Evolutionary conservation across 164 flowering plant genomes (phyloP).

Genomic region (Tetracentron sinense): DNA sequence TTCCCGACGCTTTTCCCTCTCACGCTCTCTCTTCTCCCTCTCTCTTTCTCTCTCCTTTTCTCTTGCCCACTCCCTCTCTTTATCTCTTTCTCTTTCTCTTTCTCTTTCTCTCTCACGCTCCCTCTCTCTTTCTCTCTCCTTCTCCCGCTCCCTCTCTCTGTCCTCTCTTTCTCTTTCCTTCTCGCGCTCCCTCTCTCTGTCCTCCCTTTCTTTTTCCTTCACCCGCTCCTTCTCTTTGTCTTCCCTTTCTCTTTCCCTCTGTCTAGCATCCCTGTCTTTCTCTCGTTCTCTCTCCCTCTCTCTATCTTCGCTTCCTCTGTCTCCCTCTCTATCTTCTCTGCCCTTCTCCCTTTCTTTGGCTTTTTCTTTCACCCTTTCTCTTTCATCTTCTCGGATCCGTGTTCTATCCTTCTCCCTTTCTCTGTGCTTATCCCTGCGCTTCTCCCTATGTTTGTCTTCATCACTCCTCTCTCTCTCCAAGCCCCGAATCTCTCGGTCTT

Average conservation of each 20-base stretch:
- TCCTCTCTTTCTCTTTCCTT: conserved; percentile 18
- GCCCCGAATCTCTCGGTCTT: conserved; percentile 24
- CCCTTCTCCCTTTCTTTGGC: conserved; percentile 19
- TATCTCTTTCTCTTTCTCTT: conserved; percentile 15
- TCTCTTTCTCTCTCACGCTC: conserved; percentile 10
- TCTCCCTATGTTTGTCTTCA: conserved; percentile 30
- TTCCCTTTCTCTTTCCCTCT: conserved; percentile 16
- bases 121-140: conserved; percentile 10
- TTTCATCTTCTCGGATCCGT: conserved; percentile 21
- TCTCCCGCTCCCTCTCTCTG: conserved; percentile 18
- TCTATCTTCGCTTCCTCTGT: conserved; percentile 23
- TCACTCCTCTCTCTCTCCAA: conserved; percentile 32
- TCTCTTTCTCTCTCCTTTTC: conserved; percentile 22
- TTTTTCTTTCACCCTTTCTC: conserved; percentile 21
- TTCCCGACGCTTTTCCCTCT: conserved; percentile 37
- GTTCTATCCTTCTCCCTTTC: conserved; percentile 31
- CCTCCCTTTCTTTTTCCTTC: conserved; percentile 16
- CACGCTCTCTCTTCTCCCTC: conserved; percentile 24
- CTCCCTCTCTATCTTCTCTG: conserved; percentile 21
- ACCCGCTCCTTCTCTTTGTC: conserved; percentile 3
- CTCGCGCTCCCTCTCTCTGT: conserved; percentile 21
- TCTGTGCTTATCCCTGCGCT: conserved; percentile 27
- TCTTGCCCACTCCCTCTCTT: conserved; percentile 20
- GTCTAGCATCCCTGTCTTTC: conserved; percentile 15
- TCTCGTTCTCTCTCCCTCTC: conserved; percentile 29